phyloP scores from a whole-genome alignment of 805 yeast species.

The Teunomyces panamensis region DNA sequence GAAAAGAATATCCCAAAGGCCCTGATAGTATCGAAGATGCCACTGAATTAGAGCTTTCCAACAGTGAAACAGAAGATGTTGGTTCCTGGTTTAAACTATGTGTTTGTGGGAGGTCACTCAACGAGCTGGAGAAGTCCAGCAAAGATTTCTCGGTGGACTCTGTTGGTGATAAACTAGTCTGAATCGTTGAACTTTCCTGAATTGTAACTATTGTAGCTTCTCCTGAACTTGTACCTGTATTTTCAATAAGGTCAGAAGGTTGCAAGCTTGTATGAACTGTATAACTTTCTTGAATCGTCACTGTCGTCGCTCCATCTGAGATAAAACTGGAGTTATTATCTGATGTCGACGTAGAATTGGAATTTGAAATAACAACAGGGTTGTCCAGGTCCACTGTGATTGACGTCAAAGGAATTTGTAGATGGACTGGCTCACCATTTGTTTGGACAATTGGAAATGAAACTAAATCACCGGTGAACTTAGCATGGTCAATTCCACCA shows the following conservation, averaged over 20 bases:
- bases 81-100: no score
- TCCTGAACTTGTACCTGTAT: background rate
- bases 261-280: background rate
- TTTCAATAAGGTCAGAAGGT: background rate
- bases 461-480: conserved; percentile 49
- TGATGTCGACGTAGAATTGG: background rate
- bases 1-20: no score
- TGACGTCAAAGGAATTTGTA: conserved; percentile 18
- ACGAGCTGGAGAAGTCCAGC: no score
- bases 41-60: background rate
- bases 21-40: background rate
- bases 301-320: background rate
- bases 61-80: background rate
- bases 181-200: background rate
- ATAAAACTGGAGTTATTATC: background rate
- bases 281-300: background rate
- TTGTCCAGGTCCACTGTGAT: conserved; percentile 11
- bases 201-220: background rate
- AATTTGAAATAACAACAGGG: background rate
- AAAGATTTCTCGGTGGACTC: background rate
- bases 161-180: background rate
- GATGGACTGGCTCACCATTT: conserved; percentile 12
- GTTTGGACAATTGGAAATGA: conserved; percentile 23
- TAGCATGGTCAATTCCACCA: conserved; percentile 69
- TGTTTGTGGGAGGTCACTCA: no score